Evolutionary conservation across 129 eudicot species (phyloP), one percentile per base, ranked within the genome.

Genomic region (Pittosporum tobira): DNA sequence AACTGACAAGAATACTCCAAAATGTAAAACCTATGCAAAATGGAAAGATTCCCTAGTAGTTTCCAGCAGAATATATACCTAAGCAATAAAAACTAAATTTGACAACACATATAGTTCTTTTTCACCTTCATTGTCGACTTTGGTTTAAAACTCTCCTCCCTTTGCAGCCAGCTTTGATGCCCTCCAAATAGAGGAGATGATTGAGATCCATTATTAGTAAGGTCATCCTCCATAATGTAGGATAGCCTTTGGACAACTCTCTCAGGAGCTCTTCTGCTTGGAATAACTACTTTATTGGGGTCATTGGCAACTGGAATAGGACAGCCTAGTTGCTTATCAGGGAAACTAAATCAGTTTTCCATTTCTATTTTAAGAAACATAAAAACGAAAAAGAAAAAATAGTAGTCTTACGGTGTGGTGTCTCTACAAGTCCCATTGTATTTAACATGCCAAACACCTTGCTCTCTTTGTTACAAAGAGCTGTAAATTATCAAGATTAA

Each of bases 381-480:
- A 42, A 19, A 48, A 21, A 43, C 15, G 14, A 40, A 40, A 62
- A 22, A 16, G 44, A 23, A 24, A 42, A 31, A 60, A 30, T 48
- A 71, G 43, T 37, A 44, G 73, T 30, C 99, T 79, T 83, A 91
- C 96, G 94, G 68, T 93, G 99, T 34, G 85, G 91, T 51, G 84
- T 91, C 60, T 75, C 79, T 71, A 93, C 94, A 56, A 93, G 71
- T 57, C 94, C 99, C 94, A 87, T 81, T 47, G 77, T 76, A 75
- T 75, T 75, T 71, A 93, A 48, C 76, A 81, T 75, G 59, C 73
- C 73, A 76, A 58, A 93, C 6, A 91, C 91, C 46, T 69, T 79
- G 74, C 96, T 84, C 8, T 84, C 94, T 77, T 78, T 87, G 81
- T 93, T 93, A 75, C 96, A 93, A 38, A 87, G 77, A 74, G 88